Conservation (phyloP, 768 basidiomycete species). For the Agrocybe praecox region DNA sequence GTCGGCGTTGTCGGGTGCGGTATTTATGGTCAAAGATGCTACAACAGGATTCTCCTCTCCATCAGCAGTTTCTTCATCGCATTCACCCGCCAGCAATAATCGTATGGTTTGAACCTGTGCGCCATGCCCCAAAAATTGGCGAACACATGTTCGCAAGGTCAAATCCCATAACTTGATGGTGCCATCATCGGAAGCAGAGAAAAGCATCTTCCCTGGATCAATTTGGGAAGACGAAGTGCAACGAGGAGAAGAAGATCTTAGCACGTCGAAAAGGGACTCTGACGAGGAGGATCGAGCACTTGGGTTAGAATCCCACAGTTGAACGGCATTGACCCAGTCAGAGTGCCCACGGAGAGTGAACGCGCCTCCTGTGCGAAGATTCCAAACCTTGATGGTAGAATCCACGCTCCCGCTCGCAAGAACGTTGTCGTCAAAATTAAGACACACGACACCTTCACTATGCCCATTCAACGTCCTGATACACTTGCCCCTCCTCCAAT, state of each 20-base stretch:
- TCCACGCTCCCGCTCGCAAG: conserved; percentile 94
- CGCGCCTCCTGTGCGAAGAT: conserved; percentile 87
- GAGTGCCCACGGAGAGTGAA: conserved; percentile 91
- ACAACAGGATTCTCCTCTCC: conserved; percentile 17
- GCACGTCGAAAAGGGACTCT: conserved; percentile 37
- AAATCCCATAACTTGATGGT: conserved; percentile 96
- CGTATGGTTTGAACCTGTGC: conserved; percentile 94
- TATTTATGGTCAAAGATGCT: neutral
- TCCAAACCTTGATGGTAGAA: conserved; percentile 94
- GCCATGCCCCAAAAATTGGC: conserved; percentile 86
- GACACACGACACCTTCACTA: conserved; percentile 86
- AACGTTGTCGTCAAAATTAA: conserved; percentile 90
- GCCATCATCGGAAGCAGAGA: conserved; percentile 95
- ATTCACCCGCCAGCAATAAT: conserved; percentile 69
- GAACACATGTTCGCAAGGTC: conserved; percentile 73
- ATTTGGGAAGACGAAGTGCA: conserved; percentile 45
- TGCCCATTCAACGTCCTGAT: conserved; percentile 90
- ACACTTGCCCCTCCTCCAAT: conserved; percentile 90
- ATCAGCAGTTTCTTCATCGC: conserved; percentile 31
- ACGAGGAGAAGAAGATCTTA: conserved; percentile 27
- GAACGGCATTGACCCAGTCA: conserved; percentile 97
- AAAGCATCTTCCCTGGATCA: conserved; percentile 90
- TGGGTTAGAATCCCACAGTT: conserved; percentile 80
- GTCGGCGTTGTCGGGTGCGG: conserved; percentile 1
- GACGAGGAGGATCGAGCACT: conserved; percentile 29